Evolutionary conservation across 805 yeast species (phyloP), one percentile per base, ranked within the genome.

Genomic region (Metschnikowia arizonensis): DNA sequence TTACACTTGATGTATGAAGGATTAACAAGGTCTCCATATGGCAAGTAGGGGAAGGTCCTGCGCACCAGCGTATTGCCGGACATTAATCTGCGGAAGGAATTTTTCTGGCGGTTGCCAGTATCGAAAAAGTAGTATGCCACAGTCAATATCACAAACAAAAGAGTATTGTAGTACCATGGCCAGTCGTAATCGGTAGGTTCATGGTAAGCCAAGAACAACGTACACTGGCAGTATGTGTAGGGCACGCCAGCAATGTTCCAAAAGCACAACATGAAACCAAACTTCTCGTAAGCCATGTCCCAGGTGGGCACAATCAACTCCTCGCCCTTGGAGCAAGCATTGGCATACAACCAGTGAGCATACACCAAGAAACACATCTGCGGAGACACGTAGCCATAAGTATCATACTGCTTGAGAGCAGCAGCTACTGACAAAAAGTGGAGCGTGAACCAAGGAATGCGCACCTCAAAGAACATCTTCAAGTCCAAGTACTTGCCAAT

Each of bases 191-290:
- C 96, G 15, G 69, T 56, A 37, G 98, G 98, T 47, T 87, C 77
- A 66, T 88, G 96, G 70, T 82, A 81, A 55, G 82, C 82, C 58
- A 93, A 69, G 73, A 70, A 93, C 58, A 93, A 74, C 9, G 96
- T 87, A 65, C 95, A 84, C 62, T 89, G 97, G 68, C 97, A 88
- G 73, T 93, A 93, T 34, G 98, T 91, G 81, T 83, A 93, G 40
- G 99, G 99, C 33, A 93, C 99, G 59, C 99, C 99, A 26, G 97
- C 97, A 64, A 93, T 88, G 72, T 93, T 93, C 99, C 99, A 93
- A 76, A 93, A 93, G 57, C 90, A 81, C 54, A 93, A 79, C 98
- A 93, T 90, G 75, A 93, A 93, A n/a, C 99, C 99, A 59, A 93
- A 93, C 70, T 93, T 93, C 67, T 93, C 99, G 67, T 93, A 93